A percentile compares a stretch with the other conserved stretches of the same genome.
Evolutionary conservation across 2,329 filamentous ascomycete genomes (phyloP).

Genomic region (Neurospora sp.): DNA sequence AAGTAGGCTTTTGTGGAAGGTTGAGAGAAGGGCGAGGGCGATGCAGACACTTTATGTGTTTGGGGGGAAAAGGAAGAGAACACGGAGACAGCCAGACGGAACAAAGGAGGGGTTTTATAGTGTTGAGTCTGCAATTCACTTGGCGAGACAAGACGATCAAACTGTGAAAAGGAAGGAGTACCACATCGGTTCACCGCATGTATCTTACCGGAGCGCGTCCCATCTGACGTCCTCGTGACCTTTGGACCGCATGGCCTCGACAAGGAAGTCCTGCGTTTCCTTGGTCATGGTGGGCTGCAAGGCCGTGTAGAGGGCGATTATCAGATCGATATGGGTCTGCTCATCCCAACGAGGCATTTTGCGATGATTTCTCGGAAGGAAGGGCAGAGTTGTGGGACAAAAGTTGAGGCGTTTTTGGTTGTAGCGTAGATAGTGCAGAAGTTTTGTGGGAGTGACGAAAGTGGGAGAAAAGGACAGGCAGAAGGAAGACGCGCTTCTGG

Average conservation of each 20-base stretch:
- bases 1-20: neutral
- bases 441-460: neutral
- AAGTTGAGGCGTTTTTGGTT: neutral
- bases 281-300: slow-evolving; percentile 10
- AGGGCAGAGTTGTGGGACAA: neutral
- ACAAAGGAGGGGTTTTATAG: neutral
- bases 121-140: neutral
- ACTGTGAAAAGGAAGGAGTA: neutral
- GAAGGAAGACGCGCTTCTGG: neutral
- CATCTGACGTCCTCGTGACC: slow-evolving; percentile 16
- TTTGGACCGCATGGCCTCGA: slow-evolving; percentile 13
- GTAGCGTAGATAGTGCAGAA: neutral
- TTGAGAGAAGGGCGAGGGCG: neutral
- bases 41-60: neutral
- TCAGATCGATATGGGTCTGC: slow-evolving; percentile 11
- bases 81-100: neutral
- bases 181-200: neutral
- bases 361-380: neutral
- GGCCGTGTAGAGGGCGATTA: slow-evolving; percentile 15
- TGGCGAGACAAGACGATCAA: neutral
- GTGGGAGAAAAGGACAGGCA: neutral
- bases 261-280: slow-evolving; percentile 16
- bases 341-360: slow-evolving; percentile 10
- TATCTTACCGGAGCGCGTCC: slow-evolving; percentile 15
- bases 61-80: neutral